Evolutionary conservation across 2,329 filamentous ascomycete genomes (phyloP).

Genomic region (Fusarium compactum): DNA sequence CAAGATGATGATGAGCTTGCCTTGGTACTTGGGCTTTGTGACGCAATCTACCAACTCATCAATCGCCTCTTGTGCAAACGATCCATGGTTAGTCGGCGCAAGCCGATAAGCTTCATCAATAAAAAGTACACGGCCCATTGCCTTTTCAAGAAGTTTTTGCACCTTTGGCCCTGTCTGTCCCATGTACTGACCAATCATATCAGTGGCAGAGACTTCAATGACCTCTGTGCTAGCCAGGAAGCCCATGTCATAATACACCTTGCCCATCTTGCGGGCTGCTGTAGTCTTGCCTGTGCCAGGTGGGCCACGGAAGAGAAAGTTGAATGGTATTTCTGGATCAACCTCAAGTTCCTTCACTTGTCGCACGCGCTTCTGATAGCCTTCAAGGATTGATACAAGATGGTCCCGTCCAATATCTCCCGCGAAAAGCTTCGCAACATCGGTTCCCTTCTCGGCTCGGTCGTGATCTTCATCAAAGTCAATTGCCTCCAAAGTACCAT

Average conservation of each 20-base stretch:
- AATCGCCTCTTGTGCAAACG: slow-evolving; percentile 68
- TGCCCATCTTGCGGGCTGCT: slow-evolving; percentile 78
- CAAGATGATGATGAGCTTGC: slow-evolving; percentile 74
- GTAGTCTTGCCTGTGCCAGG: slow-evolving; percentile 81
- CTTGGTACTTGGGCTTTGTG: slow-evolving; percentile 67
- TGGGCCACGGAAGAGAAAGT: slow-evolving; percentile 74
- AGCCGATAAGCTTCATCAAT: slow-evolving; percentile 80
- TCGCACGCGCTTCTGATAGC: slow-evolving; percentile 63
- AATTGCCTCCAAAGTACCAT: slow-evolving; percentile 78
- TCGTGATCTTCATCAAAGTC: slow-evolving; percentile 77
- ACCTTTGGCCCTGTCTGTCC: slow-evolving; percentile 79
- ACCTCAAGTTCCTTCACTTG: slow-evolving; percentile 44
- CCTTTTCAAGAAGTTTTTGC: slow-evolving; percentile 66
- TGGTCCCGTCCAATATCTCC: slow-evolving; percentile 69
- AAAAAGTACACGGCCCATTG: slow-evolving; percentile 75
- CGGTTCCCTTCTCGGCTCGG: slow-evolving; percentile 58
- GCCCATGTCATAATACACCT: slow-evolving; percentile 81
- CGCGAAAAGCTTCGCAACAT: slow-evolving; percentile 67
- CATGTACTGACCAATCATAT: slow-evolving; percentile 75
- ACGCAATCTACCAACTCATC: slow-evolving; percentile 65
- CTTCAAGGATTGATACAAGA: slow-evolving; percentile 64
- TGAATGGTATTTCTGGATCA: slow-evolving; percentile 68
- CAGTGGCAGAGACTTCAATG: slow-evolving; percentile 74
- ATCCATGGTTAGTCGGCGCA: slow-evolving; percentile 44
- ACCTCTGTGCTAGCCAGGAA: slow-evolving; percentile 72